These are phyloP conservation scores for Phytopythium mirpurense DNA, from an alignment of 352 stramenopile species.

Conservation along the genomic window DNA sequence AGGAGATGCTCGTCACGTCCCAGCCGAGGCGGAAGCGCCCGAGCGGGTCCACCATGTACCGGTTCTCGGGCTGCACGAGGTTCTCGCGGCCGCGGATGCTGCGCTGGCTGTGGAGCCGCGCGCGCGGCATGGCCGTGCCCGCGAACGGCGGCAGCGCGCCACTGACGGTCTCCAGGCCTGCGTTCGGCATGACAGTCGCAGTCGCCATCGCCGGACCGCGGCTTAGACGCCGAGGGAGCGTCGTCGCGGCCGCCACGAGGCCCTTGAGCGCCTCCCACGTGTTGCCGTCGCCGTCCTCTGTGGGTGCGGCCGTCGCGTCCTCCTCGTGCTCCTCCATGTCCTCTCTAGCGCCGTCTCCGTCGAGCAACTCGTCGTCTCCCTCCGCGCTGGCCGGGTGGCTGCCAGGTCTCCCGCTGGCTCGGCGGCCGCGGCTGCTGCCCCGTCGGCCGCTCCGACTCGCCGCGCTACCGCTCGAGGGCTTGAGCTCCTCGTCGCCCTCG, in stretches of 20 bases:
- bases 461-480: no score
- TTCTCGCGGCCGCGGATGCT: constrained; percentile 25
- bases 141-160: constrained; percentile 14
- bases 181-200: background rate
- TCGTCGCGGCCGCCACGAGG: background rate
- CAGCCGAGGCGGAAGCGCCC: constrained; percentile 49
- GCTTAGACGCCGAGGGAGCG: background rate
- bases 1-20: constrained; percentile 61
- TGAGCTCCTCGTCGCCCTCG: background rate
- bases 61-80: constrained; percentile 15
- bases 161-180: constrained; percentile 12
- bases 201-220: background rate
- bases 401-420: background rate
- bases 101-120: constrained; percentile 20
- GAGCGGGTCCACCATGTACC: constrained; percentile 53
- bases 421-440: background rate
- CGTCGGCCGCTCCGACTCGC: no score
- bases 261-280: background rate
- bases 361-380: background rate
- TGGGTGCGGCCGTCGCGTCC: no score
- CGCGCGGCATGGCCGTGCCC: constrained; percentile 6
- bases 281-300: no score
- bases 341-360: no score
- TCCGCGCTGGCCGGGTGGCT: background rate
- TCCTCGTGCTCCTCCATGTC: no score